These are phyloP conservation scores for Dipodascopsis uninucleata DNA, from an alignment of 805 yeast genomes.

Conservation along the genomic window DNA sequence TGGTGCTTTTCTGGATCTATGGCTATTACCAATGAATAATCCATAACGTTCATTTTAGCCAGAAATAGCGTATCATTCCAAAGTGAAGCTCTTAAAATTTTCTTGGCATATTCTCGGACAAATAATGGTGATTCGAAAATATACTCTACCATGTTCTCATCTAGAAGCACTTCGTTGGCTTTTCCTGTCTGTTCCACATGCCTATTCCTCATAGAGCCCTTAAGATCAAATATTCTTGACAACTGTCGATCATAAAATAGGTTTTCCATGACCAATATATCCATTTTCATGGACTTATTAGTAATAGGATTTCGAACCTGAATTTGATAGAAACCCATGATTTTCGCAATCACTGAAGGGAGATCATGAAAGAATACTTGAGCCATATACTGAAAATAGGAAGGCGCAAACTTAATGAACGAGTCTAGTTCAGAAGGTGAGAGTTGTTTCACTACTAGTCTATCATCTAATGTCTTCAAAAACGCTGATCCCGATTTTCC, in stretches of 20 bases:
- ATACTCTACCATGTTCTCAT: slow-evolving; percentile 97
- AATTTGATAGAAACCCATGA: slow-evolving; percentile 93
- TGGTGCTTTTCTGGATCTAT: slow-evolving; percentile 61
- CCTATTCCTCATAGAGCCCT: slow-evolving; percentile 96
- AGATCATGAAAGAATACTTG: slow-evolving; percentile 92
- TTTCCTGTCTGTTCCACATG: slow-evolving; percentile 95
- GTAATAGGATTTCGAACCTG: slow-evolving; percentile 76
- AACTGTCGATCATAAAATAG: slow-evolving; percentile 79
- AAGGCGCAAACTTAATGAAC: slow-evolving; percentile 92
- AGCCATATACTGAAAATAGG: slow-evolving; percentile 91
- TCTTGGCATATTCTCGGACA: slow-evolving; percentile 87
- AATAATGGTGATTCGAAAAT: slow-evolving; percentile 94
- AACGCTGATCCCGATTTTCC: slow-evolving; percentile 97
- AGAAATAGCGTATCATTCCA: slow-evolving; percentile 94
- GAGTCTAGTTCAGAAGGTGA: slow-evolving; percentile 87
- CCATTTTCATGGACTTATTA: slow-evolving; percentile 77
- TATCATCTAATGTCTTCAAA: slow-evolving; percentile 83
- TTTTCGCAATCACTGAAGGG: slow-evolving; percentile 90
- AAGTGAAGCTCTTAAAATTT: slow-evolving; percentile 75
- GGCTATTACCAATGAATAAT: slow-evolving; percentile 91
- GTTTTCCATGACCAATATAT: slow-evolving; percentile 93
- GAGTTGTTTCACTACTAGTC: slow-evolving; percentile 84
- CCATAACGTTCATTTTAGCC: slow-evolving; percentile 98
- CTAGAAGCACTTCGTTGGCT: slow-evolving; percentile 88
- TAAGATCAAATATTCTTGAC: slow-evolving; percentile 85